These are phyloP conservation scores for Pythium chondricola DNA, from an alignment of 352 stramenopile genomes.

Conservation along the genomic window DNA sequence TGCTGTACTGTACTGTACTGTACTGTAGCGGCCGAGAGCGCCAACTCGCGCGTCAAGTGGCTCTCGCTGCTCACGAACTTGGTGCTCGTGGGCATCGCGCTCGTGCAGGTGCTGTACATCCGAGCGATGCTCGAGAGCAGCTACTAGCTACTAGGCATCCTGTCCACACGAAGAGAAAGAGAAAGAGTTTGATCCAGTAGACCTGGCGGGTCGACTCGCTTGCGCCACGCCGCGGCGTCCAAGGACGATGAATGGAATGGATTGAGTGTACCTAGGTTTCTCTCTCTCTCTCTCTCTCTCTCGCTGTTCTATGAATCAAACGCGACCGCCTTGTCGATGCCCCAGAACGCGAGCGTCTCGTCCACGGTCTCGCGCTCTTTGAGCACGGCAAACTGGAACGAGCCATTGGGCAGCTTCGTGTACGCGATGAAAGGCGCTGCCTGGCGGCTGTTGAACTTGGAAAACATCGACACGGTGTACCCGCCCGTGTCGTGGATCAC, in stretches of 20 bases:
- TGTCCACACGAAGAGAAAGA: too few species aligned
- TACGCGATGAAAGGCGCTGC: slow-evolving; percentile 67
- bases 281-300: background rate
- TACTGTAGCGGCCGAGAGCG: slow-evolving; percentile 55
- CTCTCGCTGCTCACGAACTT: slow-evolving; percentile 74
- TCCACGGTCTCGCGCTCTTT: slow-evolving; percentile 63
- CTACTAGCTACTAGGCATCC: slow-evolving; percentile 35
- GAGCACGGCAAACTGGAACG: slow-evolving; percentile 47
- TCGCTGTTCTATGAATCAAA: slow-evolving; percentile 9
- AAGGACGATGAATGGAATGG: background rate
- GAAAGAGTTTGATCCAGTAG: too few species aligned
- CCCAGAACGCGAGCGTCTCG: slow-evolving; percentile 69
- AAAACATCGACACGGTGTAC: slow-evolving; percentile 87
- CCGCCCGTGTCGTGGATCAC: slow-evolving; percentile 86
- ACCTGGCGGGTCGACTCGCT: background rate
- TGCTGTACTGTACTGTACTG: too few species aligned
- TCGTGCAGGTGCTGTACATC: slow-evolving; percentile 82
- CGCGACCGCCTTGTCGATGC: slow-evolving; percentile 37
- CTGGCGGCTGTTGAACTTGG: slow-evolving; percentile 85
- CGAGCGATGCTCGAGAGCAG: slow-evolving; percentile 70
- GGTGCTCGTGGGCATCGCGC: slow-evolving; percentile 68
- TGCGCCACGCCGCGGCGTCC: background rate
- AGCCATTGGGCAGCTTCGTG: slow-evolving; percentile 11
- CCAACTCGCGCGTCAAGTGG: slow-evolving; percentile 80
- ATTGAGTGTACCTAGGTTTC: background rate